Evolutionary conservation across 352 stramenopile genomes (phyloP).

Genomic region (Phytophthora colocasiae): DNA sequence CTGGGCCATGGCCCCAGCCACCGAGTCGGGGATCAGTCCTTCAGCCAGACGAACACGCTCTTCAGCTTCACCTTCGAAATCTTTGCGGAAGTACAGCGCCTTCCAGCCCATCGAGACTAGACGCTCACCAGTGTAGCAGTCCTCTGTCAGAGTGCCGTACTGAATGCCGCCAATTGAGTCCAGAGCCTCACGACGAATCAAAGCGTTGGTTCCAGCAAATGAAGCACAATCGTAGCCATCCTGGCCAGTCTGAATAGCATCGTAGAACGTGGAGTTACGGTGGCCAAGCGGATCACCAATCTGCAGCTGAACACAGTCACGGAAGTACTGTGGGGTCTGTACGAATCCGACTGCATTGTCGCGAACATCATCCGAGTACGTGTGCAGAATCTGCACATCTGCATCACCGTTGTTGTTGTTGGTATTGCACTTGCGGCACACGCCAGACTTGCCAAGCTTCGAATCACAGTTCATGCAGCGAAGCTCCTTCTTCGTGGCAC

Average conservation of each 20-base stretch:
- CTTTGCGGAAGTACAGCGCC: slow-evolving; percentile 87
- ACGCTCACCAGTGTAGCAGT: slow-evolving; percentile 82
- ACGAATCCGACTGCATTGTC: slow-evolving; percentile 86
- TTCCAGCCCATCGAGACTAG: slow-evolving; percentile 88
- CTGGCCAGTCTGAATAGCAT: slow-evolving; percentile 85
- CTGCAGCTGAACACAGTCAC: slow-evolving; percentile 84
- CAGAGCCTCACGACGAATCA: slow-evolving; percentile 84
- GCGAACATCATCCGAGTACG: slow-evolving; percentile 83
- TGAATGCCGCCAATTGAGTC: slow-evolving; percentile 88
- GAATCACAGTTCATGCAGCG: slow-evolving; percentile 76
- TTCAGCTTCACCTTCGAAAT: slow-evolving; percentile 80
- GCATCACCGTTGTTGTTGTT: slow-evolving; percentile 54
- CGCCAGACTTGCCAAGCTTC: slow-evolving; percentile 75
- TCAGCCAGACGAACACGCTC: slow-evolving; percentile 84
- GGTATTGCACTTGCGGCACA: slow-evolving; percentile 84
- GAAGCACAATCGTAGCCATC: slow-evolving; percentile 86
- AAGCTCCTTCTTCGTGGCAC: slow-evolving; percentile 75
- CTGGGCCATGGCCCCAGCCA: slow-evolving; percentile 77
- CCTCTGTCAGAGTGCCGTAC: slow-evolving; percentile 86
- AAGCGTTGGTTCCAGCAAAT: slow-evolving; percentile 82
- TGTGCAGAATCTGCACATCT: slow-evolving; percentile 70
- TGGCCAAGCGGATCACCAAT: slow-evolving; percentile 84
- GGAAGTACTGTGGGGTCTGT: slow-evolving; percentile 88
- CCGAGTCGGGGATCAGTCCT: slow-evolving; percentile 81
- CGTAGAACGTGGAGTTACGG: slow-evolving; percentile 86